A percentile compares a stretch with the other conserved stretches of the same genome.
phyloP scores from a whole-genome alignment of 257 asterid species.

The Nicotiana benthamiana region DNA sequence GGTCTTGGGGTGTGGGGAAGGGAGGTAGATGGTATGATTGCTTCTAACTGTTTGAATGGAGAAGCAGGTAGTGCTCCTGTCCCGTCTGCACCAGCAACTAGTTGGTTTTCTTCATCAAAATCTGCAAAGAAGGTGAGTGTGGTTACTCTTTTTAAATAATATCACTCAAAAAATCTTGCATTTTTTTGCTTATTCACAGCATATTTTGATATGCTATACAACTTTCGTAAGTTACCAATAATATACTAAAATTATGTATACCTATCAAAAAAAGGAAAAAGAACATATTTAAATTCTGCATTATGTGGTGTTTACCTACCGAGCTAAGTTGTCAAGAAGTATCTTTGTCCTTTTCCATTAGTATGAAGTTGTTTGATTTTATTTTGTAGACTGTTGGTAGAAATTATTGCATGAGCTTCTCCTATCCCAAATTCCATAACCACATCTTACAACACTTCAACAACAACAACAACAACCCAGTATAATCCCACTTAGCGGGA shows the following conservation, averaged over 20 bases:
- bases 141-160: not conserved
- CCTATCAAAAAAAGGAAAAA: no score
- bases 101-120: constrained; percentile 86
- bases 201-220: not conserved
- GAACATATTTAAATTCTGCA: not conserved
- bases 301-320: not conserved
- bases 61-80: constrained; percentile 43
- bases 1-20: not conserved
- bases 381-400: not conserved
- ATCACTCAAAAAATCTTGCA: not conserved
- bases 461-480: no score
- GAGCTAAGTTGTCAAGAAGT: not conserved
- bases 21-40: constrained; percentile 2
- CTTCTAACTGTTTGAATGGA: constrained; percentile 20
- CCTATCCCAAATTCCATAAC: not conserved
- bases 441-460: not conserved
- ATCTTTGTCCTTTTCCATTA: not conserved
- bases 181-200: not conserved
- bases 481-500: no score
- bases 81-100: constrained; percentile 67
- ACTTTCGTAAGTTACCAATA: not conserved
- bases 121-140: constrained; percentile 72
- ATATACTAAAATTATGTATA: not conserved
- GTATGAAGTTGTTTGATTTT: not conserved
- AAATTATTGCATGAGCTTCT: not conserved